Evolutionary conservation across 768 basidiomycete species (phyloP), one percentile per base, ranked within the genome.

Genomic region (Tubosaeta brunneosetosa): DNA sequence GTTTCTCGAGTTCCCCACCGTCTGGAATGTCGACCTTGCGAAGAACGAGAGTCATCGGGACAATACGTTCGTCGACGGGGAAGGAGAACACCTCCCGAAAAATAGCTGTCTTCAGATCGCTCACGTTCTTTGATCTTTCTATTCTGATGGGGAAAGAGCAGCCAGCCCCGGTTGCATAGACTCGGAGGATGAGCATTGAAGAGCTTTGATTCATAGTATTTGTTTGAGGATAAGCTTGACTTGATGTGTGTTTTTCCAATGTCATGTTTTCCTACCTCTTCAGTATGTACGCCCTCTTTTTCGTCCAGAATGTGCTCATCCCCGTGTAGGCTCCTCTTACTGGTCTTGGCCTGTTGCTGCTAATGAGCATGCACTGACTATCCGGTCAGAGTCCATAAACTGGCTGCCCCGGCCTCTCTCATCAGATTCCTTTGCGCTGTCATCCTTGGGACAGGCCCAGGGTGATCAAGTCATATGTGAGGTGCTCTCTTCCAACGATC

Each of bases 281-380:
- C 43, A 52, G 61, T 69, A 49, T 52, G 56, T 29, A 38, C 11
- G 2, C 12, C 33, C 13, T 34, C 17, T 11, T 29, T 13, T 27
- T 29, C 13, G 1, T 31, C 16, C 16, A 4, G n/a, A 40, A 8
- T 33, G 7, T 26, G 41, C 40, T 52, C 49, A 53, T 40, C 50
- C 17, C 9, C 27, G 22, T 51, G 16, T 51, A 85, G 86, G 81
- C 46, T 81, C 75, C 63, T 74, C 77, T 6, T 85, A 82, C 66
- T 85, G 86, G 60, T 75, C 81, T 60, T 73, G 83, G 9, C 84
- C 85, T 19, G 70, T 84, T 55, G 80, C 84, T 52, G 71, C 62
- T 27, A 49, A 78, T 54, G 71, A 75, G 17, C 72, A 76, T 40
- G 75, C 55, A 58, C 45, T 64, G n/a, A 53, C 58, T 37, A 50